phyloP scores from a whole-genome alignment of 2,329 filamentous ascomycete genomes.

The Chrysosporium keratinophilum region DNA sequence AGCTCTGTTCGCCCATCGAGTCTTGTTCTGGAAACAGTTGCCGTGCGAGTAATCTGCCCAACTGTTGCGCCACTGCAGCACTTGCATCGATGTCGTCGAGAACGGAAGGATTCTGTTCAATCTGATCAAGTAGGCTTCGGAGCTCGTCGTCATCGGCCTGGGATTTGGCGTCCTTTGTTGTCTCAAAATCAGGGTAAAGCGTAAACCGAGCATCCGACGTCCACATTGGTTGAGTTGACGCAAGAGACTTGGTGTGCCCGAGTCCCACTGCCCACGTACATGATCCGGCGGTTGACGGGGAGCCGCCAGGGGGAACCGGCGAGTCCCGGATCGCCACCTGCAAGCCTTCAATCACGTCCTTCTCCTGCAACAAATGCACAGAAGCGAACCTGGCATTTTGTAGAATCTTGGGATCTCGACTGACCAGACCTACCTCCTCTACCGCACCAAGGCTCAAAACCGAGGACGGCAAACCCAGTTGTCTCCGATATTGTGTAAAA shows the following conservation, averaged over 20 bases:
- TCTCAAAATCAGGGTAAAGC: background rate
- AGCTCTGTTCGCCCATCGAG: conserved; percentile 6
- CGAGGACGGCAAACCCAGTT: background rate
- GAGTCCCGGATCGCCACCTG: background rate
- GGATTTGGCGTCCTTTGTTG: too few species aligned
- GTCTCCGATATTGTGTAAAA: conserved; percentile 15
- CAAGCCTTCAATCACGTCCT: conserved; percentile 5
- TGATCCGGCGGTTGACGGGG: background rate
- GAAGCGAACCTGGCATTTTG: conserved; percentile 11
- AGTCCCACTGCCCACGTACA: background rate
- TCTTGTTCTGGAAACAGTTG: conserved; percentile 2
- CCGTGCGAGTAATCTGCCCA: conserved; percentile 16
- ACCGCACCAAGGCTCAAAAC: conserved; percentile 6
- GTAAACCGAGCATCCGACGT: background rate
- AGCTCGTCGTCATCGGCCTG: background rate
- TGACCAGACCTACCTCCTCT: background rate
- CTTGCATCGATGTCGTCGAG: background rate
- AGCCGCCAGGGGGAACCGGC: background rate
- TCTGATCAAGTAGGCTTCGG: background rate
- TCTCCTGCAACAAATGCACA: conserved; percentile 2
- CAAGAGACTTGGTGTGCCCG: background rate
- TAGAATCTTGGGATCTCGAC: too few species aligned
- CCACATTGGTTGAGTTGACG: background rate
- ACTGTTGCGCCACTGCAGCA: background rate
- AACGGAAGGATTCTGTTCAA: background rate